Base-by-base conservation (phyloP, 768 basidiomycete species). In the Boletus rex-veris region DNA sequence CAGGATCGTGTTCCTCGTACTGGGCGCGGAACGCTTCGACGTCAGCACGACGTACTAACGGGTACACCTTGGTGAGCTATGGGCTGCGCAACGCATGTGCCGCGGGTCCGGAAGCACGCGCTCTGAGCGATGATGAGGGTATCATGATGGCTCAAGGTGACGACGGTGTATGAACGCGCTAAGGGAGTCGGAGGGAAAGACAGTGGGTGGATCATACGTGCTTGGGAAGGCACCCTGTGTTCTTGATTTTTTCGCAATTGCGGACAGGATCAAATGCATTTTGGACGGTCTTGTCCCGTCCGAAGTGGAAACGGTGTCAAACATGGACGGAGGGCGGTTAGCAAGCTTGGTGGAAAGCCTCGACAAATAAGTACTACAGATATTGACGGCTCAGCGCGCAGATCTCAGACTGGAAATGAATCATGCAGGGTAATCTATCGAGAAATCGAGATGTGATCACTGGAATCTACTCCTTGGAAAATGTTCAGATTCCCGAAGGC, bases 41-140 rank as follows among this genome's bases (percentile, higher is more conserved):
- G 53, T 51, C 38, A 75, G 75, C 61, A 55, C 64, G 54, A 66
- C 53, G 11, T 75, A 74, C 58, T 83, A 77, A 77, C 74, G 68
- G 28, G 53, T 45, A 4, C 44, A 38, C 3, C 73, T 73, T 21
- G 21, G 21, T 21, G 21, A 21, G 21, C 21, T 21, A 19, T 77
- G 79, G 60, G 69, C 50, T 64, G 4, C 58, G 55, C 15, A 46
- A 39, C 14, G 53, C 41, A 60, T 53, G 46, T 19, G 64, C 14
- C 64, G 71, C 38, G 56, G 57, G 48, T 9, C 28, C 42, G 55
- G 69, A 74, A 19, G 60, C 54, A 24, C 58, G 70, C 10, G 63
- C 58, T 57, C 30, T 53, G 54, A 1, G 28, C 50, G 31, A 47
- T 57, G 16, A 63, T 72, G 54, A 69, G 51, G 1, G 26, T 28